Percentiles rank a stretch among this genome's conserved stretches.
Conservation (phyloP, 306 rosid species). For the Quercus engelmannii region DNA sequence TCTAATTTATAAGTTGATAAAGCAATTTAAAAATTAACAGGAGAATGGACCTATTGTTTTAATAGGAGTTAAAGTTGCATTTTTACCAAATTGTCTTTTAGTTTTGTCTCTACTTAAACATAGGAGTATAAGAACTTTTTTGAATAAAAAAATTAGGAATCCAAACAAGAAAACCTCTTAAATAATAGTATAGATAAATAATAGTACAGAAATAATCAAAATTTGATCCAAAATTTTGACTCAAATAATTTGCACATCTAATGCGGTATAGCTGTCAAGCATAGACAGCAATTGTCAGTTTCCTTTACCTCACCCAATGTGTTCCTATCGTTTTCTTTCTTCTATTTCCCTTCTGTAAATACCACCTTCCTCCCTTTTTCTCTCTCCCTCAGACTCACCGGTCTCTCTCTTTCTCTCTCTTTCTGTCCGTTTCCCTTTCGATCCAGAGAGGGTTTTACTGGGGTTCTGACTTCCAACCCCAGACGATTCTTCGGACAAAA, state of each 20-base stretch:
- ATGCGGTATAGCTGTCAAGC: constrained; percentile 17
- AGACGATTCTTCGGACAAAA: not conserved
- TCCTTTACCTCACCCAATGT: not conserved
- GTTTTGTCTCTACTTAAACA: too few relatives aligned
- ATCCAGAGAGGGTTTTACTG: constrained; percentile 21
- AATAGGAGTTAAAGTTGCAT: too few relatives aligned
- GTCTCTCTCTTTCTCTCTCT: not conserved
- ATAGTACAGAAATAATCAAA: too few relatives aligned
- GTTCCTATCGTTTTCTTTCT: not conserved
- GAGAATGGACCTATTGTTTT: too few relatives aligned
- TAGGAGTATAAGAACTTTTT: too few relatives aligned
- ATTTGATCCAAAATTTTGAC: not conserved
- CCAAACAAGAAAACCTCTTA: too few relatives aligned
- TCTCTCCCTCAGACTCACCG: not conserved
- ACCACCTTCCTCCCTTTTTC: not conserved
- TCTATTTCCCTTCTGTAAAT: not conserved
- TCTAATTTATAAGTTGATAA: too few relatives aligned
- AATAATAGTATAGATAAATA: too few relatives aligned
- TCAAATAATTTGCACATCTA: not conserved
- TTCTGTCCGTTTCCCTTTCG: not conserved
- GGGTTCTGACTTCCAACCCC: constrained; percentile 25
- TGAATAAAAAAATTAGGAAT: too few relatives aligned
- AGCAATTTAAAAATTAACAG: too few relatives aligned
- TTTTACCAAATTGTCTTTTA: too few relatives aligned
- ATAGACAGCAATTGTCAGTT: not conserved